Conservation (phyloP, 768 basidiomycete genomes). For the Serendipita sp. region DNA sequence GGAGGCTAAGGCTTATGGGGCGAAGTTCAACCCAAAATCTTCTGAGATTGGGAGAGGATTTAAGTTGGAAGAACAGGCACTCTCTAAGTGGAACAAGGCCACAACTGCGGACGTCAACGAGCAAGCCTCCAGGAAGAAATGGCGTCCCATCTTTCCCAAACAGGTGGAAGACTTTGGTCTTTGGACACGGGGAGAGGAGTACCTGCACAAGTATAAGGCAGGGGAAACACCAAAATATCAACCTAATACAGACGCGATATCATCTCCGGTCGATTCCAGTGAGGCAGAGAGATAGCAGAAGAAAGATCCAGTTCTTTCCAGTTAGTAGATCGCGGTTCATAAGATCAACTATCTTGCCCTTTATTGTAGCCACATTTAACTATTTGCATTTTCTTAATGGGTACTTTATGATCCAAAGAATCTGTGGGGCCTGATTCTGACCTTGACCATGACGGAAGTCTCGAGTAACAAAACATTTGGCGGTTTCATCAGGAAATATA, state of each 20-base stretch:
- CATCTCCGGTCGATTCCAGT: too few relatives aligned
- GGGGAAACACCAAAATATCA: conserved; percentile 34
- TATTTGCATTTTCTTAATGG: background rate
- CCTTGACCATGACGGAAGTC: conserved; percentile 21
- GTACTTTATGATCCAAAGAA: background rate
- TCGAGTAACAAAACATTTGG: conserved; percentile 66
- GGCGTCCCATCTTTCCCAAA: conserved; percentile 40
- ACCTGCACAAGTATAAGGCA: conserved; percentile 53
- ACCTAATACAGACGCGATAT: background rate
- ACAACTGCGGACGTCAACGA: conserved; percentile 41
- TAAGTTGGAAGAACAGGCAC: conserved; percentile 40
- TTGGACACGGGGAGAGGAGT: conserved; percentile 63
- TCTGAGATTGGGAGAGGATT: conserved; percentile 46
- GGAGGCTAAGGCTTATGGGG: conserved; percentile 68
- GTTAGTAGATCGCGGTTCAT: too few relatives aligned
- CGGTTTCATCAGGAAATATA: conserved; percentile 74
- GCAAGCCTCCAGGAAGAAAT: conserved; percentile 52
- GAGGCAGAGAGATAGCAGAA: too few relatives aligned
- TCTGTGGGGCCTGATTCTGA: background rate
- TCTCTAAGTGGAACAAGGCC: conserved; percentile 40
- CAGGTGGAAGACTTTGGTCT: conserved; percentile 21
- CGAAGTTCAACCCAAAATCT: conserved; percentile 30
- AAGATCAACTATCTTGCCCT: too few relatives aligned
- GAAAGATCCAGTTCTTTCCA: too few relatives aligned
- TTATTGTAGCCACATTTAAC: too few relatives aligned